Base-by-base conservation (phyloP, 1,139 yeast genomes). In the Yamadazyma membranifaciens region DNA sequence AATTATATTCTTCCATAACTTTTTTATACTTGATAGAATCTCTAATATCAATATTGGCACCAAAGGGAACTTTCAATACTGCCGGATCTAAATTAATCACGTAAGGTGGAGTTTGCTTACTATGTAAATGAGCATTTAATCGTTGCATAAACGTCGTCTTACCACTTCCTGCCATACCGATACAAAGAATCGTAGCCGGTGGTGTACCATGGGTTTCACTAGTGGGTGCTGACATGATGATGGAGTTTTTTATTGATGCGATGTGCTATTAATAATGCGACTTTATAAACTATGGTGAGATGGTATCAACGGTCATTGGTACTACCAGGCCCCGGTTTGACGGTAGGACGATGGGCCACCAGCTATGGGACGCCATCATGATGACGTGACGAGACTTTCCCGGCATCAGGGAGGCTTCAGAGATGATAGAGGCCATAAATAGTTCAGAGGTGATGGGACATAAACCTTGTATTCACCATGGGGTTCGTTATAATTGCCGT, bases 131-230 rank as follows among this genome's bases (percentile, higher is more conserved):
- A 1, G 97, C 80, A 64, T 91, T 92, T 44, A 94, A 69, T 46
- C 98, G 71, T 62, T 94, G 99, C 89, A 94, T 84, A 61, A 94
- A 92, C 3, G 98, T 94, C 67, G 99, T 92, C 65, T 94, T 94
- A 54, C 99, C 98, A 39, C 95, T 83, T 33, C 96, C 96, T 54
- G 97, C 97, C 97, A 89, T 89, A 47, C 98, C 97, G 48, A 91
- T 87, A 63, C 96, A 87, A 31, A 89, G 70, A 31, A 89, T 69
- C 3, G 88, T 83, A 24, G 83, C 74, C 31, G 87, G 80, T 20
- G 24, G 24, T 6, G 5, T 20, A 33, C 9, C n/a, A 15, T 24
- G 12, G 4, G 28, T 9, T n/a, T 36, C 31, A n/a, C 4, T 27
- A 9, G 12, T 11, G 6, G 13, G 20, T 31, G 15, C 33, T 31